Evolutionary conservation across 2,329 filamentous ascomycete species (phyloP).

Genomic region (Ceratocystis variospora): DNA sequence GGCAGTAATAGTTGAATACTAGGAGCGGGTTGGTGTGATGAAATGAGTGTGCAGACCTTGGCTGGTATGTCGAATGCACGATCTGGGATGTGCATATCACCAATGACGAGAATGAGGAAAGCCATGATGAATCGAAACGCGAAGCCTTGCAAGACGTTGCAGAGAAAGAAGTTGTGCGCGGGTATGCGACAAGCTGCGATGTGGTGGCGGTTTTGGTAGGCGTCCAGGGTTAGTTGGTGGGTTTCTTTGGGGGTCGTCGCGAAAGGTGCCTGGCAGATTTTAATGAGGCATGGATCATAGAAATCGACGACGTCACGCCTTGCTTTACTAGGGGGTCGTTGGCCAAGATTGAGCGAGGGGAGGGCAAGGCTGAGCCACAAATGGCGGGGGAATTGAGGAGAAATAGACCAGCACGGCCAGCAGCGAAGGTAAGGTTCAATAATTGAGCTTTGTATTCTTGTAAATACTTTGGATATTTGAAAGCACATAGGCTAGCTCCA

Average conservation of each 20-base stretch:
- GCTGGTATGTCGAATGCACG: slow-evolving; percentile 78
- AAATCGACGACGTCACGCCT: slow-evolving; percentile 4
- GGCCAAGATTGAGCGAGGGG: neutral
- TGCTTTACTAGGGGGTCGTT: neutral
- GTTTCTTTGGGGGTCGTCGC: neutral
- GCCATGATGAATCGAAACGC: slow-evolving; percentile 47
- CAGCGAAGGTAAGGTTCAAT: too few relatives aligned
- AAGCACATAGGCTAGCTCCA: too few relatives aligned
- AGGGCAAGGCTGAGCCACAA: slow-evolving; percentile 1
- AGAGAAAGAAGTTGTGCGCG: too few relatives aligned
- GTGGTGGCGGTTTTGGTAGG: neutral
- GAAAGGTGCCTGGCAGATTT: neutral
- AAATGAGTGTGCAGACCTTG: slow-evolving; percentile 47
- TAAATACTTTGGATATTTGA: too few relatives aligned
- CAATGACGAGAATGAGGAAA: slow-evolving; percentile 80
- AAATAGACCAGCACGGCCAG: neutral
- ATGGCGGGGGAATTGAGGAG: neutral
- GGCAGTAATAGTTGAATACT: neutral
- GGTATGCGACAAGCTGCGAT: neutral
- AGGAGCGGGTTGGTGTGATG: neutral
- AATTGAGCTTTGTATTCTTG: too few relatives aligned
- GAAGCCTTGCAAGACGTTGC: too few relatives aligned
- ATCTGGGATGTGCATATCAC: slow-evolving; percentile 88
- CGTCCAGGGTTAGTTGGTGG: neutral
- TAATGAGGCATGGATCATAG: neutral